Evolutionary conservation across 768 basidiomycete genomes (phyloP), one percentile per base, ranked within the genome.

Genomic region (Clathrus columnatus): DNA sequence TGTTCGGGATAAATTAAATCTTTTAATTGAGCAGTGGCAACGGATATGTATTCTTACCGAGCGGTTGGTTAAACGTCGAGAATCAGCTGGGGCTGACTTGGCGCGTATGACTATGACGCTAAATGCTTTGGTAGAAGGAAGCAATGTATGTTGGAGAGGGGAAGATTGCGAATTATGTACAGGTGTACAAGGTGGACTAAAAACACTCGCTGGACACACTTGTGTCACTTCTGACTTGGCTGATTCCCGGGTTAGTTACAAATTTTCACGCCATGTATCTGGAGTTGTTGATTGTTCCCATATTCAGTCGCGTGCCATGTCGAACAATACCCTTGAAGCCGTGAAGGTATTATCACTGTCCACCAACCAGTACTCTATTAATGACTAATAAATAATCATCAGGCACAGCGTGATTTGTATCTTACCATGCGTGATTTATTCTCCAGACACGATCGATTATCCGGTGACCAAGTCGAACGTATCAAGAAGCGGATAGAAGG

Each of bases 11-110:
- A 87, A 82, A 67, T 71, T 95, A n/a, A 76, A 72, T 44, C 74
- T 81, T 2, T 72, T 95, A 41, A 87, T 97, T 57, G 91, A 91
- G 57, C 84, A 89, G 58, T 96, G 93, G 90, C 89, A 93, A 63
- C 84, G 86, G 63, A 84, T 97, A 65, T 90, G 89, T 67, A 72
- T 89, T 54, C 77, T 92, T 53, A 79, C 85, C 18, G 95, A 98
- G 71, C 85, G 92, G 58, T 80, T 91, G 60, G 80, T 95, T 53
- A 91, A 85, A 69, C 82, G 94, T 71, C 82, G 90, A 64, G 88
- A 94, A 77, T 87, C 91, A 71, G 86, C 88, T 74, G 85, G 88
- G 77, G 82, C 88, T 20, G 93, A 95, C 69, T 68, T 91, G 43
- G 77, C 88, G 45, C 80, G 93, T 46, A 67, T 94, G 60, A 89